Evolutionary conservation across 495 filamentous ascomycete species (phyloP), one percentile per base, ranked within the genome.

Genomic region (Daldinia vernicosa): DNA sequence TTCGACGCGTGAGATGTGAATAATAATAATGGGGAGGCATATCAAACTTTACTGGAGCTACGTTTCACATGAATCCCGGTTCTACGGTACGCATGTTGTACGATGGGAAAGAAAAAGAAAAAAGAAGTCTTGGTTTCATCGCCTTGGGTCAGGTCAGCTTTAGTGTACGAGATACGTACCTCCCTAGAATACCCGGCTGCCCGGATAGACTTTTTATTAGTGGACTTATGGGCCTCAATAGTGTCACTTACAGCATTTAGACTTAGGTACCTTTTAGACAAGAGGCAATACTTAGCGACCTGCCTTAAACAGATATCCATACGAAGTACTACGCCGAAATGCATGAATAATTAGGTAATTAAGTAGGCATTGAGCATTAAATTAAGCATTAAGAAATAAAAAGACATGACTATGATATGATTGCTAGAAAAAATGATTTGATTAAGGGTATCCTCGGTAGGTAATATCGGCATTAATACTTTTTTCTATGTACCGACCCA

Each of bases 361-460:
- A 15, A 47, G 17, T 47, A 15, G 24, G 17, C 17, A 47, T 47
- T 24, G n/a, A 47, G 19, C 3, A 47, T 12, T 22, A 11, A 24
- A 47, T 12, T 22, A 11, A 24, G 43, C 8, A 47, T 11, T 11
- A 24, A 22, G 4, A 12, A 26, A 24, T 6, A 33, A 15, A 19
- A 15, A 60, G 19, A 61, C 28, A 19, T 63, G 22, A 17, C 15
- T 32, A 22, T 30, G 32, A 63, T 54, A 17, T 19, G 37, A 32
- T 47, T 30, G 28, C n/a, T n/a, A 9, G 7, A 61, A 14, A 51
- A 57, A 62, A 9, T 22, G 27, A 68, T 33, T 50, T 62, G 27
- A 68, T 50, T 9, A 67, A 15, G 47, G 55, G 2, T 54, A 67
- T 28, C 22, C 1, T 54, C 66, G 66, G 66, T 63, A 53, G 24